These are phyloP conservation scores for Betula pendula DNA, from an alignment of 306 rosid species.

Conservation along the genomic window DNA sequence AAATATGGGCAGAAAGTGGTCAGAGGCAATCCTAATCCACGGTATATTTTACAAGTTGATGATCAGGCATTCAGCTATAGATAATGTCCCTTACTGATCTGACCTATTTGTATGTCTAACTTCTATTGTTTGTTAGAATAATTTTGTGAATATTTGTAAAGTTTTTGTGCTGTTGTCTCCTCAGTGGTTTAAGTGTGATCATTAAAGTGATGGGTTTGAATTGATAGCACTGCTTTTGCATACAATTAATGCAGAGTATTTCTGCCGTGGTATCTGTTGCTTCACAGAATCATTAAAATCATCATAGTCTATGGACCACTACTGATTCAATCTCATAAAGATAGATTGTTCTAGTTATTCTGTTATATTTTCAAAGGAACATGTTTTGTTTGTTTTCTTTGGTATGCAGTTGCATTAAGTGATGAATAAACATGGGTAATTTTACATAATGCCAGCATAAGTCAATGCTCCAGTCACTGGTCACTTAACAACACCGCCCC, in stretches of 20 bases:
- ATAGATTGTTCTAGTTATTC: background rate
- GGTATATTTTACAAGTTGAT: conserved; percentile 49
- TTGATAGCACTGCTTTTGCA: conserved; percentile 16
- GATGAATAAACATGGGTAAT: background rate
- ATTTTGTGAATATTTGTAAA: conserved; percentile 14
- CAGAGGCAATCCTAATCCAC: conserved; percentile 98
- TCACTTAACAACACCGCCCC: too few species aligned
- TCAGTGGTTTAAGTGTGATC: background rate
- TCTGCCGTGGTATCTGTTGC: conserved; percentile 9
- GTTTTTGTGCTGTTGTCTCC: conserved; percentile 7
- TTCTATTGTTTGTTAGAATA: background rate
- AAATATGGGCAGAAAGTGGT: conserved; percentile 99
- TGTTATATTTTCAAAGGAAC: background rate
- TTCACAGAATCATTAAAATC: background rate
- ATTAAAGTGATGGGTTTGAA: background rate
- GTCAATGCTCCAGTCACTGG: background rate
- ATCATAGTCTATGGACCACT: background rate
- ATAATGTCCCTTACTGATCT: background rate
- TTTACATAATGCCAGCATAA: background rate
- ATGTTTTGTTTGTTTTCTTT: background rate
- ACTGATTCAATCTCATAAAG: background rate
- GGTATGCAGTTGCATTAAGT: background rate
- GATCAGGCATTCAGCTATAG: conserved; percentile 19
- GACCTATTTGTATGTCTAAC: conserved; percentile 19
- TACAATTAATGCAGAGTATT: conserved; percentile 13